A percentile compares a stretch with the other conserved stretches of the same genome.
Evolutionary conservation across 2,329 filamentous ascomycete species (phyloP).

Genomic region (Ramichloridium luteum): DNA sequence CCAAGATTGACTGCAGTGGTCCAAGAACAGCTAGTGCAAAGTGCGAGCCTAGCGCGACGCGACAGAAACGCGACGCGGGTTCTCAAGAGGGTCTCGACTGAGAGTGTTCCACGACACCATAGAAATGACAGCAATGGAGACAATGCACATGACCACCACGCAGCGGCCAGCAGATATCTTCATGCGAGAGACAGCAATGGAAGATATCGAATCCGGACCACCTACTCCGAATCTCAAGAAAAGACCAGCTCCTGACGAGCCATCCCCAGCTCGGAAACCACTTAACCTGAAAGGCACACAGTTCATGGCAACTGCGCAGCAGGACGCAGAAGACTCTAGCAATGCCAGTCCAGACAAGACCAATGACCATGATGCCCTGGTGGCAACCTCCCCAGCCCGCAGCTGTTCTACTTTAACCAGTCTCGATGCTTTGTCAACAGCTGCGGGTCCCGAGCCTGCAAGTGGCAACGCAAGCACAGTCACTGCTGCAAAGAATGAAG

Average conservation of each 20-base stretch:
- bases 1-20: no score
- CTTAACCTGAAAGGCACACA: slow-evolving; percentile 24
- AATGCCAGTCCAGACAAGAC: slow-evolving; percentile 16
- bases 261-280: slow-evolving; percentile 16
- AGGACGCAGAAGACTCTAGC: slow-evolving; percentile 23
- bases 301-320: slow-evolving; percentile 25
- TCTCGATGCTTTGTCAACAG: slow-evolving; percentile 14
- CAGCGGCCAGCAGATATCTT: no score
- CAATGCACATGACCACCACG: no score
- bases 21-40: no score
- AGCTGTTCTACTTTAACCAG: slow-evolving; percentile 25
- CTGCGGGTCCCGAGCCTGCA: slow-evolving; percentile 5
- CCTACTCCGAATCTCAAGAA: slow-evolving; percentile 16
- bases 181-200: slow-evolving; percentile 16
- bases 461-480: slow-evolving; percentile 3
- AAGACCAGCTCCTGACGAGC: slow-evolving; percentile 16
- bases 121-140: no score
- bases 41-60: no score
- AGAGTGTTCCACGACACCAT: no score
- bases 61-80: no score
- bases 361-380: slow-evolving; percentile 7
- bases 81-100: no score
- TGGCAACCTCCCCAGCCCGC: slow-evolving; percentile 20
- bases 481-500: slow-evolving; percentile 7
- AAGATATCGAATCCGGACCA: slow-evolving; percentile 21